phyloP scores from a whole-genome alignment of 805 yeast species.

The Kodamaea jinghongensis region DNA sequence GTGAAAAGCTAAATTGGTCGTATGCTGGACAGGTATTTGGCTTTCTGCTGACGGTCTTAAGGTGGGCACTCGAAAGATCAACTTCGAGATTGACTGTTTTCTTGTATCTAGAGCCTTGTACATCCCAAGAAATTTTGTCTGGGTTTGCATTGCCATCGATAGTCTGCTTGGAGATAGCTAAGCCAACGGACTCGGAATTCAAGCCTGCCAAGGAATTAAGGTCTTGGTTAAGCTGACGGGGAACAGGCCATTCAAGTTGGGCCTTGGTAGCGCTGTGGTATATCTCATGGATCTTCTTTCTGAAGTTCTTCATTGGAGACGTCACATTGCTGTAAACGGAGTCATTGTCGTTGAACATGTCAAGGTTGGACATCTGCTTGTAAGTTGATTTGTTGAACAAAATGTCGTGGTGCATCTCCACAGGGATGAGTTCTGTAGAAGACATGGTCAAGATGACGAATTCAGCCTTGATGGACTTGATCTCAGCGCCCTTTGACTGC shows the following conservation, averaged over 20 bases:
- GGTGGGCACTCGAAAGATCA: conserved; percentile 4
- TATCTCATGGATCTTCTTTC: too few species aligned
- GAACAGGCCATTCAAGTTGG: conserved; percentile 15
- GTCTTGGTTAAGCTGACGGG: conserved; percentile 12
- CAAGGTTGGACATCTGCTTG: neutral
- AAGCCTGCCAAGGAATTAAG: neutral
- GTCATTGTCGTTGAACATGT: conserved; percentile 29
- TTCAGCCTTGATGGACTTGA: conserved; percentile 24
- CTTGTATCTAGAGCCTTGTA: neutral
- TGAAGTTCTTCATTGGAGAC: neutral
- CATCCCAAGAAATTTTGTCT: conserved; percentile 1
- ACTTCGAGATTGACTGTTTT: conserved; percentile 2
- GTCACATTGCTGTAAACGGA: conserved; percentile 24
- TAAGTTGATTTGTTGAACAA: conserved; percentile 24
- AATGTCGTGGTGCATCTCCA: conserved; percentile 38
- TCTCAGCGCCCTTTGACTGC: conserved; percentile 4
- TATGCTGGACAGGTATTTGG: conserved; percentile 5
- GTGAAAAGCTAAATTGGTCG: conserved; percentile 5
- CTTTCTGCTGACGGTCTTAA: neutral
- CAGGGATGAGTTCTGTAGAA: conserved; percentile 32
- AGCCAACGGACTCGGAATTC: conserved; percentile 4
- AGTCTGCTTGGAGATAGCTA: neutral
- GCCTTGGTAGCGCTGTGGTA: conserved; percentile 25
- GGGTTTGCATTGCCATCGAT: too few species aligned
- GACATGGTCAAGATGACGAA: conserved; percentile 34